Conservation (phyloP, 306 rosid genomes). For the Potentilla sterilis region DNA sequence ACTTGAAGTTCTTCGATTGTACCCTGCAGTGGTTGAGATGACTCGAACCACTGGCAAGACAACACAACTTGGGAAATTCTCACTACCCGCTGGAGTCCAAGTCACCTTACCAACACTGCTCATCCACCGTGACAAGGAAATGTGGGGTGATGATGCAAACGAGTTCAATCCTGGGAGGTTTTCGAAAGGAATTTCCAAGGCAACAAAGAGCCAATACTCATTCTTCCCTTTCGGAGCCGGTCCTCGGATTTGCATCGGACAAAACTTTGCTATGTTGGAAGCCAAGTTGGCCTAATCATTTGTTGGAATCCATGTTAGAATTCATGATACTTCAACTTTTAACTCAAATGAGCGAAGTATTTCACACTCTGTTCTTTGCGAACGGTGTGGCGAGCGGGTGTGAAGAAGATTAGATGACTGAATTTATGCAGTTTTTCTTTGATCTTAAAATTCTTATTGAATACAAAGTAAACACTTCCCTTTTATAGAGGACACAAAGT, state of each 20-base stretch:
- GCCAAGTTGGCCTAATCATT: conserved; percentile 39
- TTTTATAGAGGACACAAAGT: no score
- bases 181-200: conserved; percentile 44
- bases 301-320: no score
- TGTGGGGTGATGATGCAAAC: conserved; percentile 45
- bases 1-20: conserved; percentile 30
- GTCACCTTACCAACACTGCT: conserved; percentile 28
- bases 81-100: conserved; percentile 34
- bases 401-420: no score
- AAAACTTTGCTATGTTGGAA: conserved; percentile 41
- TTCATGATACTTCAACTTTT: no score
- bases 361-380: no score
- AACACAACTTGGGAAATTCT: conserved; percentile 21
- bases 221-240: conserved; percentile 63
- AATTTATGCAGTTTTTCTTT: no score
- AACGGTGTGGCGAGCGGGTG: no score
- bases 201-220: conserved; percentile 33
- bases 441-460: no score
- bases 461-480: no score
- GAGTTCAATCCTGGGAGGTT: conserved; percentile 62
- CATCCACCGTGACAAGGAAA: conserved; percentile 38
- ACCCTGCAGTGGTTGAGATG: background rate
- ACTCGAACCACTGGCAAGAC: background rate
- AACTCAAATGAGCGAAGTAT: no score
- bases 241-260: conserved; percentile 61